A percentile compares a stretch with the other conserved stretches of the same genome.
Conservation (phyloP, 257 asterid genomes). For the Capsicum rhomboideum region DNA sequence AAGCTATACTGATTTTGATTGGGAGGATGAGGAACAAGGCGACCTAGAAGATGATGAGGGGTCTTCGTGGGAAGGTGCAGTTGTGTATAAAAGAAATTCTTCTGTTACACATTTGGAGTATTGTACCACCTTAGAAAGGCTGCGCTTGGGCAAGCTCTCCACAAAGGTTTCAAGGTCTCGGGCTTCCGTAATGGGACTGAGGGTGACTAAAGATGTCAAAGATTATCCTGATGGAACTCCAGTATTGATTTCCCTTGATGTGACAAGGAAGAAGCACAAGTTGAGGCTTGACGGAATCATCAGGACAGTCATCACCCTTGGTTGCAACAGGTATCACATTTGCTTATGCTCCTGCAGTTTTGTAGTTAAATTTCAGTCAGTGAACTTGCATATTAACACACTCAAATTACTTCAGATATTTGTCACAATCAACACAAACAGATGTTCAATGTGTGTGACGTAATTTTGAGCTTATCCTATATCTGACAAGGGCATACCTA, state of each 20-base stretch:
- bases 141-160: slow-evolving; percentile 62
- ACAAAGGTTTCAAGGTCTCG: slow-evolving; percentile 49
- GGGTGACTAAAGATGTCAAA: slow-evolving; percentile 53
- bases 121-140: slow-evolving; percentile 81
- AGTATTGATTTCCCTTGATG: slow-evolving; percentile 68
- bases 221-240: slow-evolving; percentile 76
- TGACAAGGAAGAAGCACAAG: slow-evolving; percentile 56
- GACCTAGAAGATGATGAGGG: slow-evolving; percentile 32
- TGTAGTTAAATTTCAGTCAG: background rate
- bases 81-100: slow-evolving; percentile 57
- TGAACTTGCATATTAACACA: background rate
- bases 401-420: background rate
- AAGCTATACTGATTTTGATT: slow-evolving; percentile 10
- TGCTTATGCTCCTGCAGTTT: background rate
- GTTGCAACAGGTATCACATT: slow-evolving; percentile 58
- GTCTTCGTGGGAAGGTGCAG: slow-evolving; percentile 77
- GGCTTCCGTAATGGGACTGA: slow-evolving; percentile 80
- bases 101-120: slow-evolving; percentile 59
- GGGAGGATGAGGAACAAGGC: slow-evolving; percentile 10
- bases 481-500: background rate
- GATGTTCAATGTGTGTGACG: background rate
- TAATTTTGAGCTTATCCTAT: background rate
- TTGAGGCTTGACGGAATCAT: slow-evolving; percentile 76
- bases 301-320: slow-evolving; percentile 60
- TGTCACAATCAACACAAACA: background rate